Base-by-base conservation (phyloP, 148 eudicot genomes). In the Gaultheria prostrata region DNA sequence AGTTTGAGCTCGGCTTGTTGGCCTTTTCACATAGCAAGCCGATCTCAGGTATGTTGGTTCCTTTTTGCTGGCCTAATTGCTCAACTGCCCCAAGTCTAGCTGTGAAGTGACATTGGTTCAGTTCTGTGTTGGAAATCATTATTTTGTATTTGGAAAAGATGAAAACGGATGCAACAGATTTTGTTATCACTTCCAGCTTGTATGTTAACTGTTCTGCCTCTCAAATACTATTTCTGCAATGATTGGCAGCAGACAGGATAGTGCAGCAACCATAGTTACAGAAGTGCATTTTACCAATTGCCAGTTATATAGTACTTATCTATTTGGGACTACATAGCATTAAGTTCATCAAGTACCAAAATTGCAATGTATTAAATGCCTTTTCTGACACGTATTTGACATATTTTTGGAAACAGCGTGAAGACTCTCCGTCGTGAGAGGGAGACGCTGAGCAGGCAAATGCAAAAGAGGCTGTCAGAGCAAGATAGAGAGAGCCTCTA, bases 371-470 rank as follows among this genome's bases (percentile, higher is more conserved):
- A 9, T 9, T 51, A 30, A 53, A 50, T 46, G 57, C 26, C 15
- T 18, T 9, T 15, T 13, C 30, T 35, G 49, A 71, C 49, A 24
- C 50, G 11, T 67, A 4, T 11, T 53, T 13, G 18, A 33, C 24
- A 15, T 49, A 21, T 79, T 51, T 28, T 74, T n/a, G 76, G 67
- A 83, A 85, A 85, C 93, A 97, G 99, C 87, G 76, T 80, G 83
- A 90, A 87, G 89, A 81, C 89, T 79, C 91, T 97, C 77, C 91
- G 88, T 35, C 90, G 82, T 8, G 99, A 97, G 90, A 90, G 98
- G 86, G 84, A 86, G 78, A 95, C 85, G 95, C 87, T 97, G 84
- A 85, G 91, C 86, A 90, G 85, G 82, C 92, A 93, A 85, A 91
- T 97, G 97, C 84, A 83, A 86, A 92, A 89, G 92, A 91, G 90